These are phyloP conservation scores for Trichophaea hybrida DNA, from an alignment of 2,329 filamentous ascomycete genomes.

Conservation along the genomic window DNA sequence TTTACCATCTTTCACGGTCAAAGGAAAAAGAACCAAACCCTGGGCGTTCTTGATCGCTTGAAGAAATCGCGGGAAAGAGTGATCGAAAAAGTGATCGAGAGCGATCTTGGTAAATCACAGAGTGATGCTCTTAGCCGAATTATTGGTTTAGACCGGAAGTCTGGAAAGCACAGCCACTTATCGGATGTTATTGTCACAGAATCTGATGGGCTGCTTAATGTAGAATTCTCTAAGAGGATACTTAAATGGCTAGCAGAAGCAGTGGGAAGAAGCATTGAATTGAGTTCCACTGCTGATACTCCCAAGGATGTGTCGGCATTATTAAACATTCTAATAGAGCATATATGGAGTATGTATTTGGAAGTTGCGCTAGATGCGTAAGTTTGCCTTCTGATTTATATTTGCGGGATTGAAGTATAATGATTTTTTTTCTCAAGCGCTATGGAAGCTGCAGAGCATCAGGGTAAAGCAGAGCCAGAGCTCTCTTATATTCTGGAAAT, in stretches of 20 bases:
- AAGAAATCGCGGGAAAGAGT: conserved; percentile 26
- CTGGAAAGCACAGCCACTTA: conserved; percentile 11
- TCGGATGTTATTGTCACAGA: conserved; percentile 61
- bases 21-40: conserved; percentile 55
- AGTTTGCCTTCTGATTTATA: conserved; percentile 22
- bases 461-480: conserved; percentile 68
- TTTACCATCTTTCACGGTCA: conserved; percentile 75
- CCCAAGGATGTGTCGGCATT: conserved; percentile 85
- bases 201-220: conserved; percentile 68
- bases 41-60: conserved; percentile 25
- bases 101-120: conserved; percentile 22
- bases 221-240: conserved; percentile 92
- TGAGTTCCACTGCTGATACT: conserved; percentile 76
- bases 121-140: conserved; percentile 17
- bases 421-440: neutral
- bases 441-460: conserved; percentile 13
- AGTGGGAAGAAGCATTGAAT: conserved; percentile 75
- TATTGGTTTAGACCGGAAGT: conserved; percentile 19
- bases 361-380: conserved; percentile 49
- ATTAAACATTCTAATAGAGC: conserved; percentile 65
- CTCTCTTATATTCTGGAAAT: conserved; percentile 67
- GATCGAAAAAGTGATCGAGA: conserved; percentile 26
- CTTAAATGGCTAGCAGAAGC: conserved; percentile 93
- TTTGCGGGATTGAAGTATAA: neutral
- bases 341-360: conserved; percentile 72